These are phyloP conservation scores for Trypanosoma platydactyli DNA, from an alignment of 208 protist genomes.

Conservation along the genomic window DNA sequence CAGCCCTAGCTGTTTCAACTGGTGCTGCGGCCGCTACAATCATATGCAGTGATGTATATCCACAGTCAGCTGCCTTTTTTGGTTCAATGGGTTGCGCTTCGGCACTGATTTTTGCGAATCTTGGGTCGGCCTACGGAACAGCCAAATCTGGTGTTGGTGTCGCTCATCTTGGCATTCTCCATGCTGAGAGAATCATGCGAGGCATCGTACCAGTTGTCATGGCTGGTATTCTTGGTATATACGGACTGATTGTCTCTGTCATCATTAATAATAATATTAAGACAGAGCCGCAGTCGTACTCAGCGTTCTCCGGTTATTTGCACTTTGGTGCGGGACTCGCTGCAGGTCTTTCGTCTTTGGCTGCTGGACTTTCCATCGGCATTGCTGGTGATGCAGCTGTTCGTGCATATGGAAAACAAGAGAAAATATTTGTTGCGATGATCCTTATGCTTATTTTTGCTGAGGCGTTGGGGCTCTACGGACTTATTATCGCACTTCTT, in stretches of 20 bases:
- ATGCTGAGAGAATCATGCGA: constrained; percentile 95
- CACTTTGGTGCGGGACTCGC: constrained; percentile 92
- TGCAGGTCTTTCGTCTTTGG: constrained; percentile 95
- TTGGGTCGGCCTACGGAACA: constrained; percentile 98
- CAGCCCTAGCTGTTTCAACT: constrained; percentile 8
- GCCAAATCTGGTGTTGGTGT: constrained; percentile 98
- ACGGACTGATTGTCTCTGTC: constrained; percentile 99
- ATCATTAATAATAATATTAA: constrained; percentile 95
- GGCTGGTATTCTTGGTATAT: constrained; percentile 99
- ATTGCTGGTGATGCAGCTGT: constrained; percentile 98
- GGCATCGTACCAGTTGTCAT: constrained; percentile 92
- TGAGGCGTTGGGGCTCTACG: constrained; percentile 98
- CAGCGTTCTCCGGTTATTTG: constrained; percentile 76
- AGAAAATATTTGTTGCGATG: constrained; percentile 99
- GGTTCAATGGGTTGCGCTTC: constrained; percentile 95
- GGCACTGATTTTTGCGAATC: constrained; percentile 91
- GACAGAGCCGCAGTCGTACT: constrained; percentile 62
- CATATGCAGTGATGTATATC: constrained; percentile 72
- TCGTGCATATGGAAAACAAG: constrained; percentile 92
- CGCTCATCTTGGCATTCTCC: constrained; percentile 96
- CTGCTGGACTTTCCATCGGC: constrained; percentile 98
- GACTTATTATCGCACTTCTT: constrained; percentile 98
- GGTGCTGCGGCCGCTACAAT: constrained; percentile 42
- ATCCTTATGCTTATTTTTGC: constrained; percentile 99
- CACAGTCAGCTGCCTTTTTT: constrained; percentile 94